Percentiles rank a stretch among this genome's conserved stretches.
Evolutionary conservation across 1,284 basidiomycete species (phyloP).

Genomic region (Wolfiporia cocos): DNA sequence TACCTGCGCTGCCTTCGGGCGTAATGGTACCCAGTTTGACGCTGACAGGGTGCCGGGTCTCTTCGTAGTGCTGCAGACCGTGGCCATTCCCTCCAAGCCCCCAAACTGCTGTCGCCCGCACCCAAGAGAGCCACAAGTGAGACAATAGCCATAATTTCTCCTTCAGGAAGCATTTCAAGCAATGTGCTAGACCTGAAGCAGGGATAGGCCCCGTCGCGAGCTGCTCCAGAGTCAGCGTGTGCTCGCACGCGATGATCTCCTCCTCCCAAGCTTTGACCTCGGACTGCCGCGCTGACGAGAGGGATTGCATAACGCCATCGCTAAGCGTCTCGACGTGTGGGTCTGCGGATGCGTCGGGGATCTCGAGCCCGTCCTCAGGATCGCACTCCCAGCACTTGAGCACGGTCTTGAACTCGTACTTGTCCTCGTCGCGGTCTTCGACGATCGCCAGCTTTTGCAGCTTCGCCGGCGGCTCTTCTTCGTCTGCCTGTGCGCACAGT

Average conservation of each 20-base stretch:
- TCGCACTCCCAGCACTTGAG: slow-evolving; percentile 80
- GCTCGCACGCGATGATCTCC: slow-evolving; percentile 85
- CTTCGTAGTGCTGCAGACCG: slow-evolving; percentile 77
- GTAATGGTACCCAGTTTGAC: slow-evolving; percentile 98
- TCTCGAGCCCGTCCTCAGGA: slow-evolving; percentile 41
- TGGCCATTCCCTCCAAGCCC: slow-evolving; percentile 89
- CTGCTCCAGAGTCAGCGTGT: slow-evolving; percentile 79
- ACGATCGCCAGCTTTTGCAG: slow-evolving; percentile 87
- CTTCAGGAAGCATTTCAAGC: slow-evolving; percentile 73
- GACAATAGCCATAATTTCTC: slow-evolving; percentile 94
- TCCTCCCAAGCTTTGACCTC: slow-evolving; percentile 99
- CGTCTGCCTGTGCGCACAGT: slow-evolving; percentile 33
- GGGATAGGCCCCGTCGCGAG: slow-evolving; percentile 44
- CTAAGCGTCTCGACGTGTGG: slow-evolving; percentile 52
- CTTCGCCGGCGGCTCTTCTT: slow-evolving; percentile 79
- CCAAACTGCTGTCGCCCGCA: slow-evolving; percentile 90
- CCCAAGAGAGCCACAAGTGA: slow-evolving; percentile 91
- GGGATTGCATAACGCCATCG: slow-evolving; percentile 72
- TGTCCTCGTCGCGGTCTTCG: slow-evolving; percentile 85
- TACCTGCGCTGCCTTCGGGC: slow-evolving; percentile 87
- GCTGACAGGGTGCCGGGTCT: slow-evolving; percentile 75
- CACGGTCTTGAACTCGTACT: slow-evolving; percentile 67
- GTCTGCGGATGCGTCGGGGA: slow-evolving; percentile 32
- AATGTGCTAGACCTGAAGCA: slow-evolving; percentile 65
- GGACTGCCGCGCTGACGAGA: slow-evolving; percentile 86